phyloP scores from a whole-genome alignment of 176 grass and related monocot species.

The Triticum timopheevii region DNA sequence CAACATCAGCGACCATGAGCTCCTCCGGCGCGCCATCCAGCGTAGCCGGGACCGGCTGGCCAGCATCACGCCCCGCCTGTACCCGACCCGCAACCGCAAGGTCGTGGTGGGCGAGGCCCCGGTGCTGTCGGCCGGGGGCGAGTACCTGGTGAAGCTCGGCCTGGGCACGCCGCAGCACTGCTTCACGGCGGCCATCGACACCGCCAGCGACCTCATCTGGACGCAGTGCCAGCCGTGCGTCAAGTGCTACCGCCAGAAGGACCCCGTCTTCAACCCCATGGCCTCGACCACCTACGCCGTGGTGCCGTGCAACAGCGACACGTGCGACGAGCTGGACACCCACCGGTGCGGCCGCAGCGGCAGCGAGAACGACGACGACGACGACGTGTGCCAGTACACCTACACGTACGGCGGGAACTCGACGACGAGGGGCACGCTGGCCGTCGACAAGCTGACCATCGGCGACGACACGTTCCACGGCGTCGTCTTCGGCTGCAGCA shows the following conservation, averaged over 20 bases:
- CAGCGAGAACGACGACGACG: conserved; percentile 8
- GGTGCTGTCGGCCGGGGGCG: conserved; percentile 32
- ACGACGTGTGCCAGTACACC: conserved; percentile 48
- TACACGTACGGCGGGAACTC: conserved; percentile 55
- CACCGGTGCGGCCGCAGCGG: conserved; percentile 28
- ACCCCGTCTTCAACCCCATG: conserved; percentile 54
- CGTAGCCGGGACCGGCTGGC: conserved; percentile 44
- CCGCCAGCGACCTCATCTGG: conserved; percentile 60
- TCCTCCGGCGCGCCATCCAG: conserved; percentile 43
- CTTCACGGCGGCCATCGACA: conserved; percentile 53
- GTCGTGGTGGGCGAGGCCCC: conserved; percentile 16
- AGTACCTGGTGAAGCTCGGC: conserved; percentile 58
- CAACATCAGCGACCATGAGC: conserved; percentile 41
- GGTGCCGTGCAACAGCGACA: conserved; percentile 47
- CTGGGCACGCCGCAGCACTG: conserved; percentile 45
- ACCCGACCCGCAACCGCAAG: background rate
- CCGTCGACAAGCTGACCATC: conserved; percentile 47
- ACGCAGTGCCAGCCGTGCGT: conserved; percentile 58
- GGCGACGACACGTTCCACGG: conserved; percentile 35
- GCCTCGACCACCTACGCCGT: conserved; percentile 44
- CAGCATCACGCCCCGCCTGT: background rate
- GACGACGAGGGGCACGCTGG: conserved; percentile 44
- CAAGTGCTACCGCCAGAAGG: conserved; percentile 48
- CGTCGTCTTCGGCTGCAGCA: conserved; percentile 55
- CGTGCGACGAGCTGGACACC: conserved; percentile 29